Base-by-base conservation (phyloP, 345 rosid genomes). In the Ricinus communis region DNA sequence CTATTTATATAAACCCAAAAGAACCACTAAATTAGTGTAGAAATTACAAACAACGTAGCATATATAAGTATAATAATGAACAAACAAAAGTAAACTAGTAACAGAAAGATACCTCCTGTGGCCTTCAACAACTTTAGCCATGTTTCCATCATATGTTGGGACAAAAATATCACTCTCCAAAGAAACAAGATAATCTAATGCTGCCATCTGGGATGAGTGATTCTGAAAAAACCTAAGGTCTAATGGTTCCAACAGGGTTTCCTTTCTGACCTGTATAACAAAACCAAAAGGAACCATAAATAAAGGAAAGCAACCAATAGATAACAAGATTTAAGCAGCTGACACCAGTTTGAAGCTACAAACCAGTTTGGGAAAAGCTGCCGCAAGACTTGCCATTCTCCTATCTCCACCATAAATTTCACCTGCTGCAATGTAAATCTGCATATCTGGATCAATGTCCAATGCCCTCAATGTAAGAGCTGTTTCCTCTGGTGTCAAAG, bases 101-200 rank as follows among this genome's bases (percentile, higher is more conserved):
- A 28, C 28, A 62, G 62, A 68, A 50, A 33, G 21, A 57, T 79
- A 94, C 99, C 98, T 89, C 71, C 99, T 88, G 79, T 96, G 99
- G 77, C 99, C 99, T 88, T 93, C 97, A 30, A 96, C 98, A 58
- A 93, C 98, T 84, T 91, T 96, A 0, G 99, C 99, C 99, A 96
- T 96, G 88, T 96, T 96, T 57, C 99, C 99, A 68, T 91, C 93
- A 76, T 91, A 96, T 1, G 99, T 96, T 46, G 98, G 98, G 38
- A 96, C 88, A 47, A 96, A 93, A 69, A 96, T 84, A 77, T 96
- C 98, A 81, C 98, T 96, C 80, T 96, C 98, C 66, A 93, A 72
- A 1, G 99, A 82, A 8, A 96, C 97, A 28, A 93, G 97, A 79
- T 96, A 93, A 82, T 96, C 99, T 73, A 96, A 73, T 27, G 98